These are phyloP conservation scores for Cytospora schulzeri DNA, from an alignment of 2,329 filamentous ascomycete genomes.

Conservation along the genomic window DNA sequence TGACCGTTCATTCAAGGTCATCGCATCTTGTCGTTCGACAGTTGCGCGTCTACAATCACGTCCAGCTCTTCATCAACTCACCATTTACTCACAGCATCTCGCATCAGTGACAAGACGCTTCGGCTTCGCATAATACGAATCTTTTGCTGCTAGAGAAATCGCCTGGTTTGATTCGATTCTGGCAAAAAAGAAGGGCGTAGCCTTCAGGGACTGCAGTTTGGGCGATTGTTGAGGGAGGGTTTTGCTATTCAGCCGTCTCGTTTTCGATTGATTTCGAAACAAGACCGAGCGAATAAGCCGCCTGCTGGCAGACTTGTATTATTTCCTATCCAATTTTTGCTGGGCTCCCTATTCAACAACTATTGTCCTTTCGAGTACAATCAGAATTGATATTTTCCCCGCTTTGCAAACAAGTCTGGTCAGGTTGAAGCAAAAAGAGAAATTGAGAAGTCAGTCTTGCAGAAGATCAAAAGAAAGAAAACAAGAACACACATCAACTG, in stretches of 20 bases:
- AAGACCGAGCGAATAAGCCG: conserved; percentile 29
- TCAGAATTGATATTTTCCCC: conserved; percentile 55
- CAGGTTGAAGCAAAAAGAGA: conserved; percentile 33
- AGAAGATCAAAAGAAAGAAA: conserved; percentile 30
- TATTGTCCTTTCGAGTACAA: conserved; percentile 46
- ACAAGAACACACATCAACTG: conserved; percentile 29
- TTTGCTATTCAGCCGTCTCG: conserved; percentile 33
- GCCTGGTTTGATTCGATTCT: conserved; percentile 27
- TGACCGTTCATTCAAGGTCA: conserved; percentile 10
- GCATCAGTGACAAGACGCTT: conserved; percentile 13
- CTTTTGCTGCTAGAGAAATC: conserved; percentile 24
- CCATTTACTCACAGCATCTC: conserved; percentile 13
- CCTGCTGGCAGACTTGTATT: conserved; percentile 40
- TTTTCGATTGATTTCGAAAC: conserved; percentile 25
- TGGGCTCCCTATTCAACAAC: conserved; percentile 34
- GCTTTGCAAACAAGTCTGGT: conserved; percentile 38
- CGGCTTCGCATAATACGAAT: conserved; percentile 15
- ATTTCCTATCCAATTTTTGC: conserved; percentile 36
- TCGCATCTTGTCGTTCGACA: background rate
- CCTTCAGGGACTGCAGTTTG: conserved; percentile 25
- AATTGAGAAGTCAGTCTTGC: conserved; percentile 29
- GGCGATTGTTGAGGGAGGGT: conserved; percentile 26
- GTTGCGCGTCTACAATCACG: background rate
- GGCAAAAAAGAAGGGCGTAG: conserved; percentile 26
- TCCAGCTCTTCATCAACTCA: conserved; percentile 2